Conservation (phyloP, 2,329 filamentous ascomycete species). For the Calonectria pseudoreteaudii region DNA sequence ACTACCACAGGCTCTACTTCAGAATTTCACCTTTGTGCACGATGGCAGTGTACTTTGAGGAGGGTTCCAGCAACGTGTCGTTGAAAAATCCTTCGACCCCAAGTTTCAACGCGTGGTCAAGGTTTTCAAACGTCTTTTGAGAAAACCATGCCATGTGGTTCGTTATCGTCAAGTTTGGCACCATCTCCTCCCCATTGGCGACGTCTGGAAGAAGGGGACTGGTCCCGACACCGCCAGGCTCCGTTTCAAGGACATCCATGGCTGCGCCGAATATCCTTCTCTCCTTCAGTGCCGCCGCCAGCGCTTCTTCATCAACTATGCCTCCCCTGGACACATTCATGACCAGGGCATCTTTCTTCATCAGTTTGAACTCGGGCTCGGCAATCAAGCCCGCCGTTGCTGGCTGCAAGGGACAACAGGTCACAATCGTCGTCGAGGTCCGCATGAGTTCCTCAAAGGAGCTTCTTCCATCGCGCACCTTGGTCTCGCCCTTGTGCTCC, state of each 20-base stretch:
- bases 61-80: not conserved
- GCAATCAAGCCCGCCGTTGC: not conserved
- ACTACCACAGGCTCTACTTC: not conserved
- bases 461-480: not conserved
- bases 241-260: conserved; percentile 38
- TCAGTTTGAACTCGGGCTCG: not conserved
- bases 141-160: conserved; percentile 14
- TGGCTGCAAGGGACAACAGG: not conserved
- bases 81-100: conserved; percentile 6
- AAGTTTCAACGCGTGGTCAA: not conserved
- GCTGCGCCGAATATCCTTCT: conserved; percentile 1
- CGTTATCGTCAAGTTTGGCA: conserved; percentile 14
- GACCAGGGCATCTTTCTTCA: not conserved
- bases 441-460: not conserved
- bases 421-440: not conserved
- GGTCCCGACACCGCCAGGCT: conserved; percentile 44
- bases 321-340: conserved; percentile 11
- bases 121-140: conserved; percentile 9
- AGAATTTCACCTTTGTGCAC: conserved; percentile 3
- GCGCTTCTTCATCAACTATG: conserved; percentile 1
- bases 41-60: not conserved
- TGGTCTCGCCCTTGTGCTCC: not conserved
- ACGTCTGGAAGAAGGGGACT: conserved; percentile 8
- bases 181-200: not conserved
- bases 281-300: not conserved